Evolutionary conservation across 1,139 yeast genomes (phyloP).

Genomic region (Suhomyces anneliseae): DNA sequence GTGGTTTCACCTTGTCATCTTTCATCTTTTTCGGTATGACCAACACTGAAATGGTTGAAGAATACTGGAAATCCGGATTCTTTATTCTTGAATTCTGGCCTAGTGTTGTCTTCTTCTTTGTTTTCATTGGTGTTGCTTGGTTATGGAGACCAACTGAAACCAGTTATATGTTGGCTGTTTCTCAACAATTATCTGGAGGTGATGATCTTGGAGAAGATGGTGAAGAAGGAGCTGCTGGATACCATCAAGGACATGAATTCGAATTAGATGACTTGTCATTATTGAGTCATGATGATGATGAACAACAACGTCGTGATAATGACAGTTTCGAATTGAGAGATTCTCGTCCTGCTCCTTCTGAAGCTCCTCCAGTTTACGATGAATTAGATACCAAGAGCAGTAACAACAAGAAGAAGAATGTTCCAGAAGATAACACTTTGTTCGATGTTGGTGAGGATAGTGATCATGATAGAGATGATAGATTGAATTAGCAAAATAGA

Average conservation of each 20-base stretch:
- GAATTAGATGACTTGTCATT: constrained; percentile 75
- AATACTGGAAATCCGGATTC: constrained; percentile 90
- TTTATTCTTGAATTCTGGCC: constrained; percentile 95
- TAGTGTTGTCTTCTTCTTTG: constrained; percentile 78
- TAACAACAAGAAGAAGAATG: constrained; percentile 7
- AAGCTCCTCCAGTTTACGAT: constrained; percentile 30
- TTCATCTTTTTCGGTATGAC: constrained; percentile 74
- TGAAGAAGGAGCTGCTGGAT: constrained; percentile 37
- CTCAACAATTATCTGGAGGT: constrained; percentile 87
- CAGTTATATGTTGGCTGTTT: constrained; percentile 90
- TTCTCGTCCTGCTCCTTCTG: constrained; percentile 5
- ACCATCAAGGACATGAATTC: constrained; percentile 52
- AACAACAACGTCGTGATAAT: constrained; percentile 18
- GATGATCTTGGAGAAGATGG: constrained; percentile 56
- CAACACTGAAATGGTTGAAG: constrained; percentile 73
- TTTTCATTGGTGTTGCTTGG: constrained; percentile 81
- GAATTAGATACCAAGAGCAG: constrained; percentile 13
- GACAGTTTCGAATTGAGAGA: constrained; percentile 41
- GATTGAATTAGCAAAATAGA: constrained; percentile 16
- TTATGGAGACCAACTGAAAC: constrained; percentile 98
- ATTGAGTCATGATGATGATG: constrained; percentile 51
- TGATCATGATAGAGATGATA: constrained; percentile 30
- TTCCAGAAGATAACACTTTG: constrained; percentile 27
- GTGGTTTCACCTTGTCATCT: constrained; percentile 69
- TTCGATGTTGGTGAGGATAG: constrained; percentile 40